phyloP scores from a whole-genome alignment of 306 rosid genomes.

The Prunus dulcis region DNA sequence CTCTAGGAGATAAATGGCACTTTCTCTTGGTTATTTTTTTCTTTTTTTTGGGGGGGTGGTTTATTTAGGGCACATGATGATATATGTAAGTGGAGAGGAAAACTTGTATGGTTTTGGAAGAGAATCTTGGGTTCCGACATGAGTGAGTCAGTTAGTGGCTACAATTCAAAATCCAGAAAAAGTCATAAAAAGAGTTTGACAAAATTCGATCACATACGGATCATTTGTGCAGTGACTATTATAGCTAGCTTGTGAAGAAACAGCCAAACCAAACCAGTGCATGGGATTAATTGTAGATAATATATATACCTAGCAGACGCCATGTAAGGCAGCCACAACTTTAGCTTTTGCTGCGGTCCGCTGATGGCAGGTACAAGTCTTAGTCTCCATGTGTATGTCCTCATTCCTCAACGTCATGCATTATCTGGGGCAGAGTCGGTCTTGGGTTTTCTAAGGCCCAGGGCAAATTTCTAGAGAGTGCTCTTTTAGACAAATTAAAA shows the following conservation, averaged over 20 bases:
- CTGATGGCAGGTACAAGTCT: neutral
- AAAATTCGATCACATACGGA: neutral
- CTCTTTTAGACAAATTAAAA: too few species aligned
- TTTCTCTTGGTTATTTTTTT: too few species aligned
- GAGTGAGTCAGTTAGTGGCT: neutral
- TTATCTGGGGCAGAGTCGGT: too few species aligned
- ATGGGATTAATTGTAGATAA: neutral
- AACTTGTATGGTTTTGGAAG: neutral
- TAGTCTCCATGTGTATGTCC: neutral
- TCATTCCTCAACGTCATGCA: too few species aligned
- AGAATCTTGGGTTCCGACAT: neutral
- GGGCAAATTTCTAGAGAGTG: too few species aligned
- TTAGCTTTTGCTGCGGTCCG: conserved; percentile 4
- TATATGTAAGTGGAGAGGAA: neutral
- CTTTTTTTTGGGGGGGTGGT: too few species aligned
- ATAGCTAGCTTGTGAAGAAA: neutral
- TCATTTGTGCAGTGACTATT: neutral
- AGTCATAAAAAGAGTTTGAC: neutral
- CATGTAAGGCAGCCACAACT: conserved; percentile 3
- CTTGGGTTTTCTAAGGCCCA: too few species aligned
- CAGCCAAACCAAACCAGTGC: neutral
- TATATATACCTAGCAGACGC: neutral
- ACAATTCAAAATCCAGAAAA: neutral
- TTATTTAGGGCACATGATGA: neutral
- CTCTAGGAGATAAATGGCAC: neutral